Evolutionary conservation across 352 stramenopile species (phyloP), one percentile per base, ranked within the genome.

Genomic region (Pythium periplocum): DNA sequence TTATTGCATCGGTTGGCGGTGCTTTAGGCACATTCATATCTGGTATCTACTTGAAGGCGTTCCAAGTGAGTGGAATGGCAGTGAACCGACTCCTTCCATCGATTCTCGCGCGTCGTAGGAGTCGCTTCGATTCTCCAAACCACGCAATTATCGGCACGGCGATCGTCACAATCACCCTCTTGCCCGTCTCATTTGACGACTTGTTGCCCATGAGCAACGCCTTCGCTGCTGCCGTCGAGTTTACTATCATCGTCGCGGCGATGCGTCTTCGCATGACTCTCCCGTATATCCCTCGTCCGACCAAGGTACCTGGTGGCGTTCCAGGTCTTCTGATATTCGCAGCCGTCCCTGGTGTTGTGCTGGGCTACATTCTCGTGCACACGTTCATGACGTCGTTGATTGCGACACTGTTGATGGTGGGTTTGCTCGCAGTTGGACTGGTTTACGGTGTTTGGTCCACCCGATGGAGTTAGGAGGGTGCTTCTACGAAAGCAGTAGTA

Each of bases 31-130:
- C 94, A 41, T 97, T 95, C 66, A 69, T 89, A 58, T 73, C 82
- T 10, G 88, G 96, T 61, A 90, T 97, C 66, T 92, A 75, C 26
- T 71, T 73, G n/a, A 86, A 97, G 67, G 67, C 87, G 11, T 96
- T 84, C 55, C 79, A 95, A 67, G 45, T 97, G 9, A 65, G 53
- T 10, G 62, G 63, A 46, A 77, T 83, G 69, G 71, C 86, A 7
- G 75, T 94, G 44, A 69, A 79, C 34, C 80, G 84, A 11, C 75
- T 93, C 37, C 49, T 96, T n/a, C 87, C 86, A 0, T 70, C 70
- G 34, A 58, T 84, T 9, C 83, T 97, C 41, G 71, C 83, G 3
- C 90, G 73, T 2, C 64, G 65, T n/a, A 64, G 42, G 52, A 37
- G 33, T 3, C 31, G 45, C 4, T 68, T 59, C 26, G 57, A 67